A percentile compares a stretch with the other conserved stretches of the same genome.
Conservation (phyloP, 768 basidiomycete genomes). For the Termitomyces sp. region DNA sequence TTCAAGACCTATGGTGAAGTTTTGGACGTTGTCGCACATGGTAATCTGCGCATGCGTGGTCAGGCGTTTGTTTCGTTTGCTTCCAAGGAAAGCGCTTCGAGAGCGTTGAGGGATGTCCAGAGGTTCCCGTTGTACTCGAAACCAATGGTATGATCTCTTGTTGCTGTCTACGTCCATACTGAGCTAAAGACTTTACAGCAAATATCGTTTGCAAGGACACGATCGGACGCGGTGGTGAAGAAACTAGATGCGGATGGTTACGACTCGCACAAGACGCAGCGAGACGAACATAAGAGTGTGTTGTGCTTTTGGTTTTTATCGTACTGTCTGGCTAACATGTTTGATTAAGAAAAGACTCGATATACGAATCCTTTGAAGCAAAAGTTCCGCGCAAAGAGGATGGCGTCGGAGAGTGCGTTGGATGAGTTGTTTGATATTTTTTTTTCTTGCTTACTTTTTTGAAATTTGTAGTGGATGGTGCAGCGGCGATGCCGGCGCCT, state of each 20-base stretch:
- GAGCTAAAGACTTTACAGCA: conserved; percentile 45
- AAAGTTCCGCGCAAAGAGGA: conserved; percentile 76
- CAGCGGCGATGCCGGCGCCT: conserved; percentile 54
- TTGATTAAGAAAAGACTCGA: conserved; percentile 59
- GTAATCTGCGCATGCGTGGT: conserved; percentile 94
- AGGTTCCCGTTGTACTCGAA: conserved; percentile 95
- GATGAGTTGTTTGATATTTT: conserved; percentile 5
- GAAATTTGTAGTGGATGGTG: conserved; percentile 55
- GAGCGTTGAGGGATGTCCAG: conserved; percentile 88
- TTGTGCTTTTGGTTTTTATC: conserved; percentile 2
- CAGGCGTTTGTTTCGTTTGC: conserved; percentile 97
- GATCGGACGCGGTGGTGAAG: conserved; percentile 88
- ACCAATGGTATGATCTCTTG: conserved; percentile 73
- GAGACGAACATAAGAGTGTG: conserved; percentile 85
- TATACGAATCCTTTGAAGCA: conserved; percentile 87
- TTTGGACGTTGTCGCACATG: conserved; percentile 91
- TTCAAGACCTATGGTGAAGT: conserved; percentile 95
- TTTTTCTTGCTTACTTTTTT: conserved; percentile 3
- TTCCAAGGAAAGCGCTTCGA: conserved; percentile 74
- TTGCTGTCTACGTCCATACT: background rate
- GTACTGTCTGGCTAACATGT: conserved; percentile 2
- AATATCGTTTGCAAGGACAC: conserved; percentile 88
- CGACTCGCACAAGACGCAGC: conserved; percentile 68
- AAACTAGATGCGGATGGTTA: conserved; percentile 58
- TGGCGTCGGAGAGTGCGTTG: conserved; percentile 71